Base-by-base conservation (phyloP, 805 yeast genomes). In the Phaffomyces antillensis region DNA sequence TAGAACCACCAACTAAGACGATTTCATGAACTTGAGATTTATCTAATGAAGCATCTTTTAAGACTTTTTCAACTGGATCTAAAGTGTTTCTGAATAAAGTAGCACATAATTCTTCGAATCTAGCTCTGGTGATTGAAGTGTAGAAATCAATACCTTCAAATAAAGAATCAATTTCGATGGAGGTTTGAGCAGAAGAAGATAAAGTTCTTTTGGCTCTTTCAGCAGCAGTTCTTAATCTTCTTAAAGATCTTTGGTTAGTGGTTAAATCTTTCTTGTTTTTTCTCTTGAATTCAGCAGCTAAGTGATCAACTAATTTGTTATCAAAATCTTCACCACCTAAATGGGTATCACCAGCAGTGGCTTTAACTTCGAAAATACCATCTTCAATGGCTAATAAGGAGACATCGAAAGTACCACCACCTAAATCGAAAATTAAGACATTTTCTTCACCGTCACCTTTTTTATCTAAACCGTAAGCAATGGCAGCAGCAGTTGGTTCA, bases 151-250 rank as follows among this genome's bases (percentile, higher is more conserved):
- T 71, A 77, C 97, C 97, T 75, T 89, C 96, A 72, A 67, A 88
- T 60, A 90, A 74, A 40, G 97, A 90, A 72, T 90, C 97, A 64
- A 90, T 87, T 77, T 90, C 97, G 56, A 90, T 78, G 35, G 96
- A 82, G 55, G 96, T 87, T 75, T 89, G 96, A 54, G 96, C 88
- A 49, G 96, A 86, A 32, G 96, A 89, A 37, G 97, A 91, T 64
- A 90, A 81, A 57, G 97, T 87, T 80, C 97, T 87, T 93, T 89
- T 89, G 55, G 97, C 97, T 74, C 97, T 83, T 78, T 88, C 96
- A 76, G 96, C 86, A 62, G 96, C 96, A 59, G 96, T 88, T 80
- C 96, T 84, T 70, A 89, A 79, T 81, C 97, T 86, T 78, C 97
- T 86, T 68, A 90, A 77, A 55, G 97, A 93, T 79, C 97, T 86